A percentile compares a stretch with the other conserved stretches of the same genome.
Conservation (phyloP, 2,329 filamentous ascomycete species). For the Fusarium algeriense region DNA sequence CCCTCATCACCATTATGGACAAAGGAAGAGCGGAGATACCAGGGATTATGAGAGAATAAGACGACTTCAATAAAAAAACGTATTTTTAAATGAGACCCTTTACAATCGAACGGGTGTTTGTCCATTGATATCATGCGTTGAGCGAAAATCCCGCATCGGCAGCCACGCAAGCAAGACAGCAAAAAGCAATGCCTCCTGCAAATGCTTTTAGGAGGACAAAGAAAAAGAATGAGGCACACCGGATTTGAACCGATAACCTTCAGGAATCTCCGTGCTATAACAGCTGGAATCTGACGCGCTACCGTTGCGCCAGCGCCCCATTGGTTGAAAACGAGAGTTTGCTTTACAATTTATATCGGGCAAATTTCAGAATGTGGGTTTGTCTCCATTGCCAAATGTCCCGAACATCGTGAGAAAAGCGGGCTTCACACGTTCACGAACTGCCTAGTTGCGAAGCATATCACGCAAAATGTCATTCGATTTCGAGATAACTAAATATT, state of each 20-base stretch:
- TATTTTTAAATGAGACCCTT: fast-evolving
- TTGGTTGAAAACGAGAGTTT: fast-evolving
- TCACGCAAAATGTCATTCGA: neutral
- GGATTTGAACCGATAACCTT: constrained; percentile 29
- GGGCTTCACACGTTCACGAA: neutral
- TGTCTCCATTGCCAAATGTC: neutral
- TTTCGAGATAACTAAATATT: neutral
- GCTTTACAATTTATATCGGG: neutral
- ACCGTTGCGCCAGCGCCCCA: constrained; percentile 28
- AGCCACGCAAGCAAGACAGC: neutral
- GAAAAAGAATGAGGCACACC: constrained; percentile 22
- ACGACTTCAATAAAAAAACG: fast-evolving
- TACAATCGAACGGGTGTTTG: fast-evolving
- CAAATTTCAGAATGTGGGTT: neutral
- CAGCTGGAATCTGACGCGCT: constrained; percentile 30
- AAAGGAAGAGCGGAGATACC: neutral
- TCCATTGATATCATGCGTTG: no score
- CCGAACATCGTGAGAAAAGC: no score
- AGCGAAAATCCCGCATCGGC: neutral
- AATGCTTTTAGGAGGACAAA: neutral
- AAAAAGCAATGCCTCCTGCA: no score
- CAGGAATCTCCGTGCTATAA: constrained; percentile 6
- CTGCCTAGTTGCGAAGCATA: neutral
- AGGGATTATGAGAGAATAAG: neutral
- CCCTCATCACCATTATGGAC: neutral